Base-by-base conservation (phyloP, 225 moss, liverwort and hornwort species). In the Ulota crispa region DNA sequence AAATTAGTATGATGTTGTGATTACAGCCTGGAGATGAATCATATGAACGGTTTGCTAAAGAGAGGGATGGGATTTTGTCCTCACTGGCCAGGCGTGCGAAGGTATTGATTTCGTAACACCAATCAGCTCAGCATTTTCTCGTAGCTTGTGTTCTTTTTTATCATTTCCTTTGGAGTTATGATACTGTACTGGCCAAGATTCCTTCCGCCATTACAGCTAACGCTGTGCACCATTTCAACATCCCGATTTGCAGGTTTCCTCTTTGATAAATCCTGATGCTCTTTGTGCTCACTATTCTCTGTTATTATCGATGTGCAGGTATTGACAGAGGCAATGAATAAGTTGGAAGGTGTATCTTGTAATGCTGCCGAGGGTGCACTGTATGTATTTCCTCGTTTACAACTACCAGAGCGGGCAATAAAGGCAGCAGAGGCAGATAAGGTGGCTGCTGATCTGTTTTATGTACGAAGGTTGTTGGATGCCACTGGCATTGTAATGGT, bases 271-370 rank as follows among this genome's bases (percentile, higher is more conserved):
- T 73, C 43, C 55, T 57, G 31, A 71, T 45, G 18, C 68, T 59
- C 39, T 56, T 54, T 50, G 50, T 50, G 26, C 67, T 32, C 36
- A 72, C 39, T 69, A 52, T 61, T 3, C 21, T 64, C 54, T 26
- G 18, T 50, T 50, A 50, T 30, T 31, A 50, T 68, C 50, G 39
- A 64, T 83, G 52, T 85, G 80, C 93, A 98, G 95, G 82, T 92
- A 80, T 64, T 98, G 80, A 89, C 95, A 15, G 87, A 94, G 64
- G 93, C 89, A 68, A 84, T 98, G 91, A 98, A 94, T 70, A 92
- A 92, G 84, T 79, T 98, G 87, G 97, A 95, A 87, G 93, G 97
- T 50, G 91, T 98, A 68, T 87, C 95, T 52, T 98, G 97, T 87
- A 95, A 98, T 71, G 87, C 88, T 52, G 89, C 93, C 72, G 97